Base-by-base conservation (phyloP, 1,284 basidiomycete species). In the Singerocomus rubriflavus region DNA sequence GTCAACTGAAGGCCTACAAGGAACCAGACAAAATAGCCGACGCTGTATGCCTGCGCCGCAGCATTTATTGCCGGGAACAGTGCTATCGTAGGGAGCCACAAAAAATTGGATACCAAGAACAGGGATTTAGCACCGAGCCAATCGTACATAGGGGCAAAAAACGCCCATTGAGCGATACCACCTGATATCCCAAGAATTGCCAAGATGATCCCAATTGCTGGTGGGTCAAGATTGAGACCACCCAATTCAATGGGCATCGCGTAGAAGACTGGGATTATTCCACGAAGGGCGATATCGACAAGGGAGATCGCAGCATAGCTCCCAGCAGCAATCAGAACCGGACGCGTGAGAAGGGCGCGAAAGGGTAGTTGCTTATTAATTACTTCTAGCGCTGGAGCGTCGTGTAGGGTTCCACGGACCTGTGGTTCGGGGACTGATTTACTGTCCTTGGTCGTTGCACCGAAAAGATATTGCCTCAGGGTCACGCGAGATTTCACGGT, bases 251-350 rank as follows among this genome's bases (percentile, higher is more conserved):
- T 62, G 8, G 75, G 71, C 60, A 73, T 71, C 17, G 73, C 69
- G 21, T 72, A 70, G 58, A 77, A 76, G 21, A 79, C 69, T 0
- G 76, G 76, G 6, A 71, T 62, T 17, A 79, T 57, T 5, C 71
- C 63, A 33, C 65, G 69, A 49, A 70, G 62, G 6, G 72, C 61
- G 17, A 73, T 70, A 37, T 79, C 72, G 10, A 75, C 44, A 12
- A 75, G 63, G 9, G 72, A 65, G 14, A 73, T 52, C 16, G 65
- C 44, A 14, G 71, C 72, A 55, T 79, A 80, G 52, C 73, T 73
- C 27, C 66, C 56, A 12, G 73, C 60, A 10, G 77, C 69, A 16
- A 76, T 54, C 8, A 76, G 55, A 12, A 78, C 68, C 4, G 63
- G 71, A n/a, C 59, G 66, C 32, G 61, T 58, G 35, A 76, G 58